Percentiles rank a stretch among this genome's conserved stretches.
These are phyloP conservation scores for Candida insectorum DNA, from an alignment of 805 yeast genomes.

Conservation along the genomic window DNA sequence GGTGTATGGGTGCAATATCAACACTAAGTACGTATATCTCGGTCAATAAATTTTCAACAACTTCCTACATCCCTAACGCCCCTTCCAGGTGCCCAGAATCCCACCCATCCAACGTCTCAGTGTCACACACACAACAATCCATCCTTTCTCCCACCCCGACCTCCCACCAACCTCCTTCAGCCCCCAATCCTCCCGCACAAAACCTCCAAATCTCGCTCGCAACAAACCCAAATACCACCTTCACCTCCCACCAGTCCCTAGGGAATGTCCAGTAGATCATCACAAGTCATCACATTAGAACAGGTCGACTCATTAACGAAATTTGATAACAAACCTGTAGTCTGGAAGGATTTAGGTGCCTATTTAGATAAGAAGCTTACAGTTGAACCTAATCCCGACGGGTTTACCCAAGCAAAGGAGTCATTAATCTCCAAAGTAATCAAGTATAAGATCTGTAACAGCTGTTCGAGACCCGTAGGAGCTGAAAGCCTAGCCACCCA, in stretches of 20 bases:
- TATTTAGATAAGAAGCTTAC: slow-evolving; percentile 38
- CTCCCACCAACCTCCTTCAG: slow-evolving; percentile 19
- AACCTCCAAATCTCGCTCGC: slow-evolving; percentile 1
- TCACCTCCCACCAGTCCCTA: slow-evolving; percentile 1
- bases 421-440: slow-evolving; percentile 31
- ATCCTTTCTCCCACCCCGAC: too few species aligned
- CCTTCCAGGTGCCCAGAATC: too few species aligned
- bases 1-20: too few species aligned
- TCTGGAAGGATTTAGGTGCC: slow-evolving; percentile 45
- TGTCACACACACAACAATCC: too few species aligned
- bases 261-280: slow-evolving; percentile 6
- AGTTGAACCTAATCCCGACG: slow-evolving; percentile 18
- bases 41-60: too few species aligned
- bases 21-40: too few species aligned
- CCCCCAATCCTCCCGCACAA: slow-evolving; percentile 11
- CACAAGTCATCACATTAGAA: slow-evolving; percentile 11
- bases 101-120: too few species aligned
- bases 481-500: slow-evolving; percentile 29
- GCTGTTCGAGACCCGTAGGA: slow-evolving; percentile 41
- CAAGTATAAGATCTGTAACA: slow-evolving; percentile 36
- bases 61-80: too few species aligned
- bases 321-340: slow-evolving; percentile 19
- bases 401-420: slow-evolving; percentile 15
- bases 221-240: neutral
- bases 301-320: slow-evolving; percentile 8